Conservation (phyloP, 1,284 basidiomycete genomes). For the Cryptococcus wingfieldii region DNA sequence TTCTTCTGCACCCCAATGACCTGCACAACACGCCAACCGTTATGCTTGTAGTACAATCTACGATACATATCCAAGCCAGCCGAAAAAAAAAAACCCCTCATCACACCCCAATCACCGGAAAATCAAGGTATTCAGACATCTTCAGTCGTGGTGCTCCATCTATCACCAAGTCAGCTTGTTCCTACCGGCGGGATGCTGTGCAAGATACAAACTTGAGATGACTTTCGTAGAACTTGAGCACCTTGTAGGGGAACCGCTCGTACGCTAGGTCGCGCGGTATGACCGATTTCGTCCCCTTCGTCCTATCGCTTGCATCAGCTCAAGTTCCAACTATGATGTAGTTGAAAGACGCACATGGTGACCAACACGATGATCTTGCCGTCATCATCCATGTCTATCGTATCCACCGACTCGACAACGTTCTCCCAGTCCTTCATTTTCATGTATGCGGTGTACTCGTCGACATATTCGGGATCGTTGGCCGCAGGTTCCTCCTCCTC, state of each 20-base stretch:
- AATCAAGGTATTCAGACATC: no score
- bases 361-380: slow-evolving; percentile 35
- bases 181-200: no score
- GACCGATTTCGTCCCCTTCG: slow-evolving; percentile 30
- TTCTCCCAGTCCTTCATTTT: slow-evolving; percentile 43
- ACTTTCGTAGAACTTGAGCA: slow-evolving; percentile 43
- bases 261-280: slow-evolving; percentile 31
- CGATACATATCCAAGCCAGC: no score
- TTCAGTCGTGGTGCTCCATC: no score
- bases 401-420: slow-evolving; percentile 37
- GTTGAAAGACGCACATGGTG: slow-evolving; percentile 40
- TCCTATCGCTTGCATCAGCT: slow-evolving; percentile 23
- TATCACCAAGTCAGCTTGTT: no score
- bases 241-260: slow-evolving; percentile 41
- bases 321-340: background rate
- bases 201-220: slow-evolving; percentile 37
- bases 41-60: no score
- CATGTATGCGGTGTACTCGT: slow-evolving; percentile 27
- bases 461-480: slow-evolving; percentile 29
- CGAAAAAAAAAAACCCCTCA: no score
- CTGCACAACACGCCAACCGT: no score
- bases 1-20: no score
- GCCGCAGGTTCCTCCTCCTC: slow-evolving; percentile 58
- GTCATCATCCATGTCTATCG: slow-evolving; percentile 33
- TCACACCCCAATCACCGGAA: no score